These are phyloP conservation scores for Penicillium macrosclerotiorum DNA, from an alignment of 495 filamentous ascomycete species.

Conservation along the genomic window DNA sequence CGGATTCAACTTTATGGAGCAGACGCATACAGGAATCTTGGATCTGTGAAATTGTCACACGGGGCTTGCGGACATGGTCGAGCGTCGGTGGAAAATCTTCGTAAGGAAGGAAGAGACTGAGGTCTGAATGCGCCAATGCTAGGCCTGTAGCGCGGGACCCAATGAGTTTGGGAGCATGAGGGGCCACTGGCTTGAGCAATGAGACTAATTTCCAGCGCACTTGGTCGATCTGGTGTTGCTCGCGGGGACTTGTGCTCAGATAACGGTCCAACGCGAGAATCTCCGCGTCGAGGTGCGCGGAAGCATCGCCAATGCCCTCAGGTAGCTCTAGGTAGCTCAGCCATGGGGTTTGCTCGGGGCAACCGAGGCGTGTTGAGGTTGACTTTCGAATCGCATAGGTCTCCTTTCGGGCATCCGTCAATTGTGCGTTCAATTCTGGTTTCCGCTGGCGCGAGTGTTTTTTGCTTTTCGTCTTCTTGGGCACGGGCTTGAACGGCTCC, in stretches of 20 bases:
- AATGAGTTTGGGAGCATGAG: constrained; percentile 38
- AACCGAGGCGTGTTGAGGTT: not conserved
- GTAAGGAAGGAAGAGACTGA: constrained; percentile 44
- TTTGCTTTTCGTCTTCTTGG: constrained; percentile 1
- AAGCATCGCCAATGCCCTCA: constrained; percentile 10
- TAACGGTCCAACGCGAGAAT: constrained; percentile 46
- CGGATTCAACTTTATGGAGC: constrained; percentile 20
- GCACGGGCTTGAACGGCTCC: not conserved
- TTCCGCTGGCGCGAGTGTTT: constrained; percentile 8
- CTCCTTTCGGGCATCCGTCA: not conserved
- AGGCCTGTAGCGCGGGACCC: constrained; percentile 57
- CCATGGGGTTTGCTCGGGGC: constrained; percentile 34
- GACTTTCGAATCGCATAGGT: constrained; percentile 17
- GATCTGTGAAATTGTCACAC: constrained; percentile 29
- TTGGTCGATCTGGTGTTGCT: constrained; percentile 27
- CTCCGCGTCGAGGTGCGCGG: constrained; percentile 39
- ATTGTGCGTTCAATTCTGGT: not conserved
- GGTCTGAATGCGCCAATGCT: constrained; percentile 47
- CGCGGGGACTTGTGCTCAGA: constrained; percentile 33
- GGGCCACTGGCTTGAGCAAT: constrained; percentile 17
- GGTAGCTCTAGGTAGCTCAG: constrained; percentile 14
- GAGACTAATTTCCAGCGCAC: constrained; percentile 26
- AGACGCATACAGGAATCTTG: constrained; percentile 18
- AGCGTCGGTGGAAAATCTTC: constrained; percentile 18
- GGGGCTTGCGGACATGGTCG: constrained; percentile 27